phyloP scores from a whole-genome alignment of 1,284 basidiomycete genomes.

The Puccinia brachypodii region DNA sequence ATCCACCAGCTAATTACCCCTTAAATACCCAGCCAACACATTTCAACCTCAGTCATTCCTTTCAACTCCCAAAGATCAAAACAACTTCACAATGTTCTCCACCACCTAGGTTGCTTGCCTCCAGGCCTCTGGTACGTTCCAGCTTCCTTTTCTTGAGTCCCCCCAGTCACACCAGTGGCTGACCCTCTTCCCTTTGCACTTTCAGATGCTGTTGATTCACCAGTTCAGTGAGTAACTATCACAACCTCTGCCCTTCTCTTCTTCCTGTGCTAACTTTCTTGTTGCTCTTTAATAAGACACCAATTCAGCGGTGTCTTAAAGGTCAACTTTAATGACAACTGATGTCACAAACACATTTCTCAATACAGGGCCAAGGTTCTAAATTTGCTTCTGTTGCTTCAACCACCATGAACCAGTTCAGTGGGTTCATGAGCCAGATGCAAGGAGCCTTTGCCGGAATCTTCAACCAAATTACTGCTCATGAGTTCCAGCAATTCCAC shows the following conservation, averaged over 20 bases:
- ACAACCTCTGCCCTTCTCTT: not conserved
- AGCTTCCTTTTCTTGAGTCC: not conserved
- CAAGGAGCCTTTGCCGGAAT: not conserved
- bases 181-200: not conserved
- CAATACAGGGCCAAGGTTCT: not conserved
- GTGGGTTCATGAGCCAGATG: not conserved
- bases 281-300: not conserved
- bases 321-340: too few relatives aligned
- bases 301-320: not conserved
- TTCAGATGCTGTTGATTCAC: not conserved
- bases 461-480: not conserved
- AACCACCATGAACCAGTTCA: not conserved
- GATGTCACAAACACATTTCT: too few relatives aligned
- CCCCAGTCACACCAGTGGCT: not conserved
- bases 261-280: not conserved
- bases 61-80: not conserved
- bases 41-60: not conserved
- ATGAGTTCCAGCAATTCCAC: not conserved
- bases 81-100: not conserved
- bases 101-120: not conserved
- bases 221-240: not conserved
- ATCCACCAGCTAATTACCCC: not conserved
- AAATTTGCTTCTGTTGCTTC: not conserved
- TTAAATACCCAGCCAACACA: not conserved
- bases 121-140: not conserved